These are phyloP conservation scores for Citrus maxima DNA, from an alignment of 345 rosid species.

Conservation along the genomic window DNA sequence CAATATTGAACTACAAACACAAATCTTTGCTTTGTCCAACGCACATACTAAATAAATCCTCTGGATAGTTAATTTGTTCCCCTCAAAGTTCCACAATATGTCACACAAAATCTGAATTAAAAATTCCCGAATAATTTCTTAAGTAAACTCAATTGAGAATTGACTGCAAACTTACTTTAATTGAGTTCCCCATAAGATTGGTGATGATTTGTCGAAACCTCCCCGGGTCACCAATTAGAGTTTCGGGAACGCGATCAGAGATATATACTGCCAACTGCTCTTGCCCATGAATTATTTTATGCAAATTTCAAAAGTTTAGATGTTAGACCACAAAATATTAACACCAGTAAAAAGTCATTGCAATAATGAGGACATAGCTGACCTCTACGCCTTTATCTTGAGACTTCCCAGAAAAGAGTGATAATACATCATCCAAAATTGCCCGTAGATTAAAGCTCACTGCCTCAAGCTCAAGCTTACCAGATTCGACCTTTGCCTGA, in stretches of 20 bases:
- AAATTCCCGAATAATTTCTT: background rate
- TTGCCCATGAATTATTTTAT: constrained; percentile 18
- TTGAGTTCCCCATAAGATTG: constrained; percentile 94
- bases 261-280: constrained; percentile 86
- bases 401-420: constrained; percentile 88
- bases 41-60: background rate
- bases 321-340: constrained; percentile 3
- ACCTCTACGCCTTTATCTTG: constrained; percentile 94
- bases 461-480: constrained; percentile 93
- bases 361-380: constrained; percentile 10
- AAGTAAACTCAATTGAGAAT: constrained; percentile 1
- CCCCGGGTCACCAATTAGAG: constrained; percentile 86
- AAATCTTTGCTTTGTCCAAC: background rate
- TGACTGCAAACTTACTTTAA: constrained; percentile 56
- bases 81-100: background rate
- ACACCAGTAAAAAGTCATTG: background rate
- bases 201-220: constrained; percentile 93
- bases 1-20: background rate
- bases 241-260: constrained; percentile 80
- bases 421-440: constrained; percentile 85
- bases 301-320: constrained; percentile 13
- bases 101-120: background rate
- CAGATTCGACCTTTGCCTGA: constrained; percentile 94
- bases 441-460: constrained; percentile 76
- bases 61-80: background rate